Percentiles rank a stretch among this genome's conserved stretches.
These are phyloP conservation scores for Pezicula radicicola DNA, from an alignment of 2,329 filamentous ascomycete species.

Conservation along the genomic window DNA sequence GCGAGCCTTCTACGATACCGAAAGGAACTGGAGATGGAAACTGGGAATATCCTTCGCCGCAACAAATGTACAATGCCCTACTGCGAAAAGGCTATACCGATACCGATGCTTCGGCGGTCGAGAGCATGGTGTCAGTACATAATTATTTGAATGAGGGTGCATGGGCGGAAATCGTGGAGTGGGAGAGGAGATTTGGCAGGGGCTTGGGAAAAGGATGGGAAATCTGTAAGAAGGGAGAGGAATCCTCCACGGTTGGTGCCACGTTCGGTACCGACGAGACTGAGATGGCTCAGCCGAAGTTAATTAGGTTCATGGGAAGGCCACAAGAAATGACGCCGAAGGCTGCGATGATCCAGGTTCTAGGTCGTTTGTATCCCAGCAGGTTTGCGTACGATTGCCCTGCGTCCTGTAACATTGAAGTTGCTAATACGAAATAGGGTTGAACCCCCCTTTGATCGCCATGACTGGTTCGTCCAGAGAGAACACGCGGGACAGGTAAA, in stretches of 20 bases:
- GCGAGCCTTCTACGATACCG: slow-evolving; percentile 89
- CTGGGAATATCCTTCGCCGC: slow-evolving; percentile 97
- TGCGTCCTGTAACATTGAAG: slow-evolving; percentile 4
- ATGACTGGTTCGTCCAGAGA: slow-evolving; percentile 93
- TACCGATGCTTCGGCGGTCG: slow-evolving; percentile 88
- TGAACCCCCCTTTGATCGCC: slow-evolving; percentile 88
- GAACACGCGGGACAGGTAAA: slow-evolving; percentile 63
- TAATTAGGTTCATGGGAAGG: slow-evolving; percentile 85
- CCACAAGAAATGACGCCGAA: slow-evolving; percentile 91
- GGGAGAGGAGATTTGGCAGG: slow-evolving; percentile 81
- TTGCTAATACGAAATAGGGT: slow-evolving; percentile 45
- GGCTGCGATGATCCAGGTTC: slow-evolving; percentile 75
- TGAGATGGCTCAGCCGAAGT: slow-evolving; percentile 59
- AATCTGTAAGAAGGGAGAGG: slow-evolving; percentile 71
- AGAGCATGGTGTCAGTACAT: slow-evolving; percentile 96
- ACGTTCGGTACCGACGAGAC: slow-evolving; percentile 50
- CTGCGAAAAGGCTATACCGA: slow-evolving; percentile 94
- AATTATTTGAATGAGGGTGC: slow-evolving; percentile 98
- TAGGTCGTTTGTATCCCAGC: slow-evolving; percentile 76
- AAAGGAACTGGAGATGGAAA: slow-evolving; percentile 73
- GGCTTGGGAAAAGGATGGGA: slow-evolving; percentile 73
- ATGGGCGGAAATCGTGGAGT: slow-evolving; percentile 91
- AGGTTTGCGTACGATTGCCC: slow-evolving; percentile 65
- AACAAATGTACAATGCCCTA: slow-evolving; percentile 99
- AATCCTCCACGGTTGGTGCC: slow-evolving; percentile 45